Evolutionary conservation across 306 rosid genomes (phyloP).

Genomic region (Pueraria montana): DNA sequence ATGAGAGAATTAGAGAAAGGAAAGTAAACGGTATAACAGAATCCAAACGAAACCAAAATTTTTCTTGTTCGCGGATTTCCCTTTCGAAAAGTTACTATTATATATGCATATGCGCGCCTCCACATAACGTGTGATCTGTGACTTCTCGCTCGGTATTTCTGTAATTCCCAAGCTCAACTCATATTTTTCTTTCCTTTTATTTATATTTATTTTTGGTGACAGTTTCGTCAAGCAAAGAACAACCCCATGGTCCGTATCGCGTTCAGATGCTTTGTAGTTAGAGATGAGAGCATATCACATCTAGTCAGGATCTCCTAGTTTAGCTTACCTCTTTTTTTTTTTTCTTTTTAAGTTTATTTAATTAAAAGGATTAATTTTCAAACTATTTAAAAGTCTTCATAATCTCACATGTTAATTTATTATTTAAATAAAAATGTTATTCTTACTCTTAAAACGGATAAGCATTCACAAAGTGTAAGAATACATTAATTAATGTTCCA

Average conservation of each 20-base stretch:
- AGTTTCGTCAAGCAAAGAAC: slow-evolving; percentile 49
- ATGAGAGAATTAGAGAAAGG: neutral
- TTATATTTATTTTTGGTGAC: neutral
- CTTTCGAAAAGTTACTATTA: neutral
- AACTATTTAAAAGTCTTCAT: neutral
- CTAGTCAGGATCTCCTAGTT: neutral
- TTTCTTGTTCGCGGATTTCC: neutral
- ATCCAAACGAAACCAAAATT: neutral
- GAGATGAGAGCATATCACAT: neutral
- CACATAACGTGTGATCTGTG: slow-evolving; percentile 21
- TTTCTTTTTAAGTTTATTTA: neutral
- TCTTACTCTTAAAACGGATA: neutral
- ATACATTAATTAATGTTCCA: too few relatives aligned
- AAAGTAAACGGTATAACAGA: slow-evolving; percentile 8
- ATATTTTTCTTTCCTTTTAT: neutral
- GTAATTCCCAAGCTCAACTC: neutral
- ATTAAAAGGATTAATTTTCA: neutral
- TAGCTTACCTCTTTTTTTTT: neutral
- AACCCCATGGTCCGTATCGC: neutral
- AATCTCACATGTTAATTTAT: neutral
- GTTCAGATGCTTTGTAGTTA: neutral
- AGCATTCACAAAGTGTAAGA: too few relatives aligned
- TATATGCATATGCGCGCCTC: slow-evolving; percentile 12
- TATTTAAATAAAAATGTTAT: too few relatives aligned
- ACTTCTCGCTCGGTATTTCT: neutral